These are phyloP conservation scores for Fusarium lateritium DNA, from an alignment of 2,329 filamentous ascomycete genomes.

Conservation along the genomic window DNA sequence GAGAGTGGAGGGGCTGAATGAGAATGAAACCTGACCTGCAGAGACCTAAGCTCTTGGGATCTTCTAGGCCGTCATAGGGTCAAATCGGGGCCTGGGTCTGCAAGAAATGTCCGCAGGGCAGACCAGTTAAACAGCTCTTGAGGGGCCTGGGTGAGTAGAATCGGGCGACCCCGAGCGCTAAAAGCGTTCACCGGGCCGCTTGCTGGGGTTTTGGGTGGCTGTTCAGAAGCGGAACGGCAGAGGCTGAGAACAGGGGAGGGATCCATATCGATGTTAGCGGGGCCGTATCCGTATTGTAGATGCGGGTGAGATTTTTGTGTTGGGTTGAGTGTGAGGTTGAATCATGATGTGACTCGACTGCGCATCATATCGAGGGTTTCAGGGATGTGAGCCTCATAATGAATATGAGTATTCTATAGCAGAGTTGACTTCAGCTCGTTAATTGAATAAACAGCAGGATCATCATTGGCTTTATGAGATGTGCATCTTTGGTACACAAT, in stretches of 20 bases:
- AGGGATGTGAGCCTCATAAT: too few species aligned
- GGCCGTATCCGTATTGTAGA: slow-evolving; percentile 13
- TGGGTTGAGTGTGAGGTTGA: not conserved
- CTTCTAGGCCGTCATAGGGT: slow-evolving; percentile 31
- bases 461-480: too few species aligned
- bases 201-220: slow-evolving; percentile 40
- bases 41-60: slow-evolving; percentile 31
- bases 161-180: slow-evolving; percentile 47
- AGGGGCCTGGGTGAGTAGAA: slow-evolving; percentile 15
- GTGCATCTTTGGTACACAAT: too few species aligned
- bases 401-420: too few species aligned
- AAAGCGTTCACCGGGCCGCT: slow-evolving; percentile 38
- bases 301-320: slow-evolving; percentile 7
- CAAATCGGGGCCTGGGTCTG: slow-evolving; percentile 6
- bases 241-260: slow-evolving; percentile 36
- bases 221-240: slow-evolving; percentile 14
- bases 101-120: slow-evolving; percentile 42
- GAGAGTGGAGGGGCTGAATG: slow-evolving; percentile 41
- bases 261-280: slow-evolving; percentile 21
- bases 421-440: too few species aligned
- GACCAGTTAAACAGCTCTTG: slow-evolving; percentile 38
- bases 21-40: slow-evolving; percentile 44
- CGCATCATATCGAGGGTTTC: too few species aligned
- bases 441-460: too few species aligned
- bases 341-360: slow-evolving; percentile 13